These are phyloP conservation scores for Exophiala bonariae DNA, from an alignment of 2,329 filamentous ascomycete species.

Conservation along the genomic window DNA sequence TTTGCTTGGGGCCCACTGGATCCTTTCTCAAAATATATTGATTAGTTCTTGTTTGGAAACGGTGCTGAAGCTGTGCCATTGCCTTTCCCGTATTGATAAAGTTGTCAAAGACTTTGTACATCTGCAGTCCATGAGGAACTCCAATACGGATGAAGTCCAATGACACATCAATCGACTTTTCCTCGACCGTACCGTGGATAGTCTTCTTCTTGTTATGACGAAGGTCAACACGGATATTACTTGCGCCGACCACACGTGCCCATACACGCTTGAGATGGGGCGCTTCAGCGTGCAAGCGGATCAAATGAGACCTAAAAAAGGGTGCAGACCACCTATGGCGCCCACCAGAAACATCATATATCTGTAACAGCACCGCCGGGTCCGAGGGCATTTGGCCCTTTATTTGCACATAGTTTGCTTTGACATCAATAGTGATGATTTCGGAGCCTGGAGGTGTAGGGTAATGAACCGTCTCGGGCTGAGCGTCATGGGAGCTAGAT, in stretches of 20 bases:
- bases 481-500: not conserved
- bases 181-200: conserved; percentile 62
- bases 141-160: conserved; percentile 84
- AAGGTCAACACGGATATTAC: conserved; percentile 75
- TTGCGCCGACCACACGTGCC: conserved; percentile 83
- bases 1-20: conserved; percentile 79
- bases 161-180: conserved; percentile 79
- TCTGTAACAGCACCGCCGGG: conserved; percentile 86
- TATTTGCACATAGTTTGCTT: conserved; percentile 76
- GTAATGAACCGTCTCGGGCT: conserved; percentile 21
- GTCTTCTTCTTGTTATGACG: conserved; percentile 73
- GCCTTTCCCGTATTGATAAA: conserved; percentile 85
- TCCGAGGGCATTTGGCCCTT: conserved; percentile 88
- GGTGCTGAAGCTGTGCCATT: conserved; percentile 85
- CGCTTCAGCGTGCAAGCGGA: conserved; percentile 83
- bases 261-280: conserved; percentile 81
- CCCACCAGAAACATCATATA: conserved; percentile 79
- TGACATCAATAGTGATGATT: conserved; percentile 78
- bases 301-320: conserved; percentile 72
- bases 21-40: conserved; percentile 85
- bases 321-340: conserved; percentile 85
- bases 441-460: conserved; percentile 50
- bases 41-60: conserved; percentile 82
- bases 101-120: conserved; percentile 93
- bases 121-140: conserved; percentile 85